Evolutionary conservation across 352 stramenopile species (phyloP), one percentile per base, ranked within the genome.

Genomic region (Phytophthora fragariae): DNA sequence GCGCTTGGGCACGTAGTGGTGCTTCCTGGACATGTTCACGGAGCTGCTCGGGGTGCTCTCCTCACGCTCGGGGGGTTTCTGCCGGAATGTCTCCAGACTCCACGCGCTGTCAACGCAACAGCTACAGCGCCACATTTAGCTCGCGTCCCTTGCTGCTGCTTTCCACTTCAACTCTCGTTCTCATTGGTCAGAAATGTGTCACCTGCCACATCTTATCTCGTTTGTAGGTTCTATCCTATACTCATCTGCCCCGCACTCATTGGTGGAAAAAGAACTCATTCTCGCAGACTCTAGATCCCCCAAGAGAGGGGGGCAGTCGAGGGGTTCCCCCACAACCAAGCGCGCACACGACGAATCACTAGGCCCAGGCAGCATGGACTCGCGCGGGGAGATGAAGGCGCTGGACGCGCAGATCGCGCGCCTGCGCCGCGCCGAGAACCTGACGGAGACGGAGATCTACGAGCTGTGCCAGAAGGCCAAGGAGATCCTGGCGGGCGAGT

Each of bases 391-490:
- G 76, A 94, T 95, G 83, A 94, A 93, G 81, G 77, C 85, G 79
- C 80, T 96, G 64, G 90, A 96, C 79, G 85, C 87, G 76, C 90
- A 96, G 82, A 93, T 96, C 67, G 85, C 90, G 19, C 90, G 88
- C 29, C 67, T 96, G 75, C 88, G 88, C 52, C 85, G 87, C 61
- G 90, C 90, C 31, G 92, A 97, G 84, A 97, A 95, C 77, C 83
- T 97, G 56, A 91, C 85, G 63, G 90, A 96, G 82, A 94, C 82
- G 54, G 91, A 97, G 78, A 93, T 97, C 72, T 96, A 88, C 67
- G 88, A 94, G 73, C 71, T 97, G 62, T 97, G 92, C 71, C 86
- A 95, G 77, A 95, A 96, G 72, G 89, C 83, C 59, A 96, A 96
- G 85, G 91, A 97, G 79, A 97, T 97, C 64, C 80, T 97, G 53